These are phyloP conservation scores for Tuctoria greenei DNA, from an alignment of 176 grass and related monocot genomes.

Conservation along the genomic window DNA sequence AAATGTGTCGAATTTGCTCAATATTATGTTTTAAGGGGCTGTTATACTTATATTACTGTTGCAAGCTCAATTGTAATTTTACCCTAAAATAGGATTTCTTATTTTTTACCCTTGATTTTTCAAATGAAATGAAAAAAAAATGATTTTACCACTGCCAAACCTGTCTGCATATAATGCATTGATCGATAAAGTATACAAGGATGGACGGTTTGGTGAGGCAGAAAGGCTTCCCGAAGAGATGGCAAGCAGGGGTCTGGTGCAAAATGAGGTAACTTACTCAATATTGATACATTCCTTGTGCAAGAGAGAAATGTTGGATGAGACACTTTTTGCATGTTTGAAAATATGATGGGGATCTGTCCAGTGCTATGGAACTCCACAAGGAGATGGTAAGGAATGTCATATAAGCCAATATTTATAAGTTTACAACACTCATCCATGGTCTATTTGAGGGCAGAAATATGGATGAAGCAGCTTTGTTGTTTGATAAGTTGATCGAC, in stretches of 20 bases:
- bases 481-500: slow-evolving; percentile 65
- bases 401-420: slow-evolving; percentile 55
- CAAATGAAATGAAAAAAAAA: too few species aligned
- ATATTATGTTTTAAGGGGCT: too few species aligned
- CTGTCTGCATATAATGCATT: slow-evolving; percentile 71
- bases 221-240: slow-evolving; percentile 70
- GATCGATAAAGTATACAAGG: slow-evolving; percentile 70
- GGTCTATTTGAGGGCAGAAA: slow-evolving; percentile 64
- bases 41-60: too few species aligned
- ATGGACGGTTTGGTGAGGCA: slow-evolving; percentile 56
- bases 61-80: too few species aligned
- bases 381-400: slow-evolving; percentile 46
- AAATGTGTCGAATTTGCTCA: too few species aligned
- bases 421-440: slow-evolving; percentile 64
- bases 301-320: slow-evolving; percentile 65
- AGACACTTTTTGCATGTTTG: slow-evolving; percentile 54
- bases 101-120: too few species aligned
- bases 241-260: slow-evolving; percentile 41
- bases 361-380: slow-evolving; percentile 56
- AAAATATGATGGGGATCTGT: slow-evolving; percentile 56
- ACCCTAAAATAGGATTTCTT: too few species aligned
- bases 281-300: slow-evolving; percentile 80
- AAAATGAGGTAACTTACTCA: slow-evolving; percentile 83
- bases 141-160: too few species aligned
- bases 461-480: slow-evolving; percentile 58